Percentiles rank a stretch among this genome's conserved stretches.
Conservation (phyloP, 2,329 filamentous ascomycete genomes). For the Colletotrichum kahawae region DNA sequence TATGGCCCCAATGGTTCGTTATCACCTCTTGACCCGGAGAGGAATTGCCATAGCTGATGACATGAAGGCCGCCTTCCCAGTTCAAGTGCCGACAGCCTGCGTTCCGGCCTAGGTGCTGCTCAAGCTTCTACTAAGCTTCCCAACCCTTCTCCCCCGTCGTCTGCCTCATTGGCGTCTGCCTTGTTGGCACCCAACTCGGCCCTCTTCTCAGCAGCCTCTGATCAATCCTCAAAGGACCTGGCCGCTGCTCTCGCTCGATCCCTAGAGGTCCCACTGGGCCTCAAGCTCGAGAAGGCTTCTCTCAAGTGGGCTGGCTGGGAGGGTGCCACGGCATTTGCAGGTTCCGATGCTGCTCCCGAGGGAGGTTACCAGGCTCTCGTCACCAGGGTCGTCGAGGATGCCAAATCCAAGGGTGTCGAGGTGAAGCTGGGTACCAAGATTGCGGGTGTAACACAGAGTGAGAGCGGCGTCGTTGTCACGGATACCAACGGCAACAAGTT, state of each 20-base stretch:
- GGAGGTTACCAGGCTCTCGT: slow-evolving; percentile 16
- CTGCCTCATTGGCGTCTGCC: slow-evolving; percentile 11
- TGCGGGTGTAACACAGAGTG: neutral
- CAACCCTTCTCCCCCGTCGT: neutral
- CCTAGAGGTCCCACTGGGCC: slow-evolving; percentile 14
- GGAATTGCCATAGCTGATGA: neutral
- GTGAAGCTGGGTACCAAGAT: slow-evolving; percentile 15
- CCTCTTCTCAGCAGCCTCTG: neutral
- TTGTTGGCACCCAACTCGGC: neutral
- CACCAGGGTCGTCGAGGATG: slow-evolving; percentile 10
- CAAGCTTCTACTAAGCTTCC: slow-evolving; percentile 16
- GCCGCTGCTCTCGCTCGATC: slow-evolving; percentile 13
- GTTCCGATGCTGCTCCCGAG: slow-evolving; percentile 17
- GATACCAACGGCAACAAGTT: slow-evolving; percentile 16
- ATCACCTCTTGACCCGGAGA: too few relatives aligned
- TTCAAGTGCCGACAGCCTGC: neutral
- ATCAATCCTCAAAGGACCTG: neutral
- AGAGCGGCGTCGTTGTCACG: neutral
- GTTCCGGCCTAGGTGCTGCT: slow-evolving; percentile 5
- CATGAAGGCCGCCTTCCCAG: slow-evolving; percentile 8
- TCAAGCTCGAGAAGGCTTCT: slow-evolving; percentile 19
- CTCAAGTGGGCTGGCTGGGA: slow-evolving; percentile 20
- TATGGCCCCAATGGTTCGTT: slow-evolving; percentile 13
- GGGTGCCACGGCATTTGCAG: neutral
- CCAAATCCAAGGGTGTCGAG: slow-evolving; percentile 5